These are phyloP conservation scores for Diospyros lotus DNA, from an alignment of 148 eudicot species.

Conservation along the genomic window DNA sequence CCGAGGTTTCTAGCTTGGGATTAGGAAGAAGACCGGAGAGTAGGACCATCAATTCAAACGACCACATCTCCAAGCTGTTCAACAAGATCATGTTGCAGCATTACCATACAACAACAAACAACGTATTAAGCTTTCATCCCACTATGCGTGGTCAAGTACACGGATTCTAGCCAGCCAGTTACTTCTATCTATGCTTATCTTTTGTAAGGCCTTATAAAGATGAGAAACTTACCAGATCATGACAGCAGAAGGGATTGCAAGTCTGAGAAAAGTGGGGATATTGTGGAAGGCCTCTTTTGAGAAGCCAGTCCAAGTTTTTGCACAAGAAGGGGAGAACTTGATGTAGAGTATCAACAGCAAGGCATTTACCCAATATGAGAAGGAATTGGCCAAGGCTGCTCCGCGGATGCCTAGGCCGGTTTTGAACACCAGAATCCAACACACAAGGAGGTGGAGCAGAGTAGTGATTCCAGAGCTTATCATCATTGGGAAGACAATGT, in stretches of 20 bases:
- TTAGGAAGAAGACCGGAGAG: slow-evolving; percentile 85
- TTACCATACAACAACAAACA: background rate
- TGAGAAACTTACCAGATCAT: slow-evolving; percentile 43
- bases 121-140: too few species aligned
- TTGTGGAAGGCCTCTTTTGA: slow-evolving; percentile 39
- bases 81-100: background rate
- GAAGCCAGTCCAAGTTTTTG: slow-evolving; percentile 52
- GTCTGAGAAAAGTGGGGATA: slow-evolving; percentile 33
- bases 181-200: background rate
- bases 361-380: slow-evolving; percentile 57
- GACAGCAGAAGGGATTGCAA: slow-evolving; percentile 51
- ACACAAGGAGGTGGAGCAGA: slow-evolving; percentile 35
- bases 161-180: background rate
- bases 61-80: slow-evolving; percentile 83
- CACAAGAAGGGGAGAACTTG: slow-evolving; percentile 46
- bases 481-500: slow-evolving; percentile 61
- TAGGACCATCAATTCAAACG: slow-evolving; percentile 84
- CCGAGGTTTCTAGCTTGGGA: slow-evolving; percentile 87
- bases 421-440: slow-evolving; percentile 59
- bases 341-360: slow-evolving; percentile 37
- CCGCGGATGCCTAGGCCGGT: slow-evolving; percentile 50
- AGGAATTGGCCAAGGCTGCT: slow-evolving; percentile 58
- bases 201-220: background rate
- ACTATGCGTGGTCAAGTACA: too few species aligned
- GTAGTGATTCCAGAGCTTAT: slow-evolving; percentile 47